Base-by-base conservation (phyloP, 495 filamentous ascomycete genomes). In the Platismatia glauca region DNA sequence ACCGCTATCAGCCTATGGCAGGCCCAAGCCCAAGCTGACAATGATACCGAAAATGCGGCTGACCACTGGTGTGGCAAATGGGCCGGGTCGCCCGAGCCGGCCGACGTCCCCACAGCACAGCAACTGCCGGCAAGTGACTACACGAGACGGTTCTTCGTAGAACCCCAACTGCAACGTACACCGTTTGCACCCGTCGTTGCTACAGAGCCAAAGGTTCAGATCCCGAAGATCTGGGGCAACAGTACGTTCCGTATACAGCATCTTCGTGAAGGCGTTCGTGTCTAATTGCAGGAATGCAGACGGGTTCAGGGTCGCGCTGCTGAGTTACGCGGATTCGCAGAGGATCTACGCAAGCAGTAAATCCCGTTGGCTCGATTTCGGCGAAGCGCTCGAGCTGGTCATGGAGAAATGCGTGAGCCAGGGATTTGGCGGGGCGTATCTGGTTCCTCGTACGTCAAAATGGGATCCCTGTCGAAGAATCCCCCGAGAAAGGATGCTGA, bases 191-290 rank as follows among this genome's bases (percentile, higher is more conserved):
- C 59, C 8, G 22, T 61, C 27, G 7, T 38, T 1, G 59, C 43
- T 7, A 35, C 59, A 35, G 59, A 61, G 11, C 43, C 59, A 0
- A 61, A 61, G 31, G 43, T 61, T 2, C 59, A 61, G 59, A 13
- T 61, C 4, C 59, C 59, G 22, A 61, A 61, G 44, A n/a, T 61
- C 12, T 61, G 59, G 59, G 59, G 59, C n/a, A 61, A 61, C 34
- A 52, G 59, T 60, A 37, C 7, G 37, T 31, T 13, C n/a, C n/a
- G n/a, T n/a, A n/a, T n/a, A n/a, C n/a, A n/a, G n/a, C n/a, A n/a
- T n/a, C n/a, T n/a, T n/a, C n/a, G n/a, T n/a, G n/a, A n/a, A n/a
- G n/a, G n/a, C n/a, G n/a, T n/a, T n/a, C n/a, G n/a, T n/a, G n/a
- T n/a, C 11, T 5, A 20, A 8, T 13, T 13, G 39, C 12, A 22